These are phyloP conservation scores for Stephanocyclus meneghinianus DNA, from an alignment of 352 stramenopile species.

Conservation along the genomic window DNA sequence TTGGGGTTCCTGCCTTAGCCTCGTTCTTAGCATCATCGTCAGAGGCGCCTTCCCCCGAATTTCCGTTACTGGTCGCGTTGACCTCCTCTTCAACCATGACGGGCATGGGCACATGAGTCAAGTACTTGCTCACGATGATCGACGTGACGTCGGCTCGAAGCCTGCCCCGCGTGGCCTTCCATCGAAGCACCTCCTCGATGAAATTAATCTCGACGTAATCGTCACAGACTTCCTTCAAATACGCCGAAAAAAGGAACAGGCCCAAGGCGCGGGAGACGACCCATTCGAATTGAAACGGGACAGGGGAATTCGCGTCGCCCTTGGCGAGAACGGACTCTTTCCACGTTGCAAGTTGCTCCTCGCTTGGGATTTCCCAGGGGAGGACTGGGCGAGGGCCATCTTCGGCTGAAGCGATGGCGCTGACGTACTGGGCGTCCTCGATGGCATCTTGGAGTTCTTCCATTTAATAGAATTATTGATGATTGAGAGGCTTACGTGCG, in stretches of 20 bases:
- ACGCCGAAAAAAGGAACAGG: slow-evolving; percentile 78
- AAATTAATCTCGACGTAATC: slow-evolving; percentile 80
- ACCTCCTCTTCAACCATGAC: background rate
- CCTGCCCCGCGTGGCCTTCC: slow-evolving; percentile 51
- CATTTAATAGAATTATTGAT: slow-evolving; percentile 41
- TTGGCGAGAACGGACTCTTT: slow-evolving; percentile 31
- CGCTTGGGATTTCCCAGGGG: slow-evolving; percentile 70
- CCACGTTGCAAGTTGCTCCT: slow-evolving; percentile 67
- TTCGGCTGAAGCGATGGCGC: slow-evolving; percentile 72
- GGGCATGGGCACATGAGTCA: slow-evolving; percentile 8
- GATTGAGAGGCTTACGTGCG: too few species aligned
- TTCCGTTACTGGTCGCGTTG: slow-evolving; percentile 4
- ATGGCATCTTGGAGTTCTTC: slow-evolving; percentile 84
- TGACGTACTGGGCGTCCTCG: slow-evolving; percentile 83
- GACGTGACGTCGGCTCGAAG: slow-evolving; percentile 41
- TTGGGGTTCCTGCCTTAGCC: background rate
- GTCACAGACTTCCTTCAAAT: slow-evolving; percentile 68
- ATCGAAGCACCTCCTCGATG: slow-evolving; percentile 73
- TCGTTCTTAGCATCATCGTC: background rate
- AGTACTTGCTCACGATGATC: slow-evolving; percentile 46
- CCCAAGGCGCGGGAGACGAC: slow-evolving; percentile 58
- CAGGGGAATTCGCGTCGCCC: slow-evolving; percentile 6
- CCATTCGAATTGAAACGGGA: slow-evolving; percentile 73
- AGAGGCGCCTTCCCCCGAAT: slow-evolving; percentile 1
- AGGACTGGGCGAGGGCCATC: slow-evolving; percentile 74